Percentiles rank a stretch among this genome's conserved stretches.
These are phyloP conservation scores for Spencermartinsiella europaea DNA, from an alignment of 805 yeast species.

Conservation along the genomic window DNA sequence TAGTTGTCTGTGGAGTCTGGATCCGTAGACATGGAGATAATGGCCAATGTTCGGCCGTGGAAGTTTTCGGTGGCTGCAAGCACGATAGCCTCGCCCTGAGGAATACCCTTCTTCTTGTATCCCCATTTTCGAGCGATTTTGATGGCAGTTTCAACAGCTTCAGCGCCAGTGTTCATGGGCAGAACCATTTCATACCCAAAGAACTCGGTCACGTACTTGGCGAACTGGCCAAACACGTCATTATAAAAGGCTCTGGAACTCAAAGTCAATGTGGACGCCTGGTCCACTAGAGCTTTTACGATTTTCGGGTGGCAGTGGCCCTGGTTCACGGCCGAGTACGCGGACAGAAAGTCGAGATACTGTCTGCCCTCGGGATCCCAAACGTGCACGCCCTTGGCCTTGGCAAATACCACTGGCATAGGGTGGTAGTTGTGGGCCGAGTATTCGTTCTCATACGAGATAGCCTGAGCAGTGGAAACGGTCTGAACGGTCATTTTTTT, in stretches of 20 bases:
- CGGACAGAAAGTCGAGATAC: conserved; percentile 86
- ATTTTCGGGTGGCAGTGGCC: conserved; percentile 98
- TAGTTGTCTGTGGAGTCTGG: conserved; percentile 84
- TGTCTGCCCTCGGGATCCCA: conserved; percentile 98
- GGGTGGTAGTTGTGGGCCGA: conserved; percentile 98
- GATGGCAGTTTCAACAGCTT: conserved; percentile 93
- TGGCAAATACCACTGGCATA: conserved; percentile 85
- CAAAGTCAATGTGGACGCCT: conserved; percentile 77
- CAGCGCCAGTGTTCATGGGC: conserved; percentile 99
- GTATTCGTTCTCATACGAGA: conserved; percentile 64
- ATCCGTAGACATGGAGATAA: conserved; percentile 94
- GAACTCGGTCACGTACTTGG: conserved; percentile 81
- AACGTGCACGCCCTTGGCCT: conserved; percentile 85
- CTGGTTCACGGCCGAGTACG: conserved; percentile 96
- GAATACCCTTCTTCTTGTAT: conserved; percentile 77
- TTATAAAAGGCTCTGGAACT: conserved; percentile 91
- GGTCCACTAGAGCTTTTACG: conserved; percentile 76
- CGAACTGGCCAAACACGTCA: conserved; percentile 79
- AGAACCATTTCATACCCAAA: conserved; percentile 88
- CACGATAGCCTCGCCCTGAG: conserved; percentile 77
- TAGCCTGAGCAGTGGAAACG: conserved; percentile 35
- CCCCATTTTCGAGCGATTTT: conserved; percentile 98
- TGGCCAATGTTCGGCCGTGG: conserved; percentile 95
- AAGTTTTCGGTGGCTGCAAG: conserved; percentile 85
- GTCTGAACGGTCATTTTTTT: background rate